phyloP scores from a whole-genome alignment of 345 rosid species.

The Conringia planisiliqua region DNA sequence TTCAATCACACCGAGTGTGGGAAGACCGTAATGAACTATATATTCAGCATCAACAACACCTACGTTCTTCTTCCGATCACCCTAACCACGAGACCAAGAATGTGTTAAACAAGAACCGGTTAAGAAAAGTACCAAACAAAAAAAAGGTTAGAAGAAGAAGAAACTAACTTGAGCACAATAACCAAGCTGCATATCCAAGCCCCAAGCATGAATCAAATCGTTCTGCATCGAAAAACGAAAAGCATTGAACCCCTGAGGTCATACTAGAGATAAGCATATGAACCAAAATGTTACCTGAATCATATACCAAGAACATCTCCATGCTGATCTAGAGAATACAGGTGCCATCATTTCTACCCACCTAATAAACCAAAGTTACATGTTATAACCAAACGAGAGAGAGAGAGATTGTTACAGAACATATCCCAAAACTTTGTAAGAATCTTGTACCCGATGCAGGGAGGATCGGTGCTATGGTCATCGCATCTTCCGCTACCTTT shows the following conservation, averaged over 20 bases:
- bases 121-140: background rate
- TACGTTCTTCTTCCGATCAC: constrained; percentile 79
- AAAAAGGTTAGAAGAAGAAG: background rate
- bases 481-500: constrained; percentile 79
- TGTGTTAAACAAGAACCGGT: background rate
- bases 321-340: constrained; percentile 84
- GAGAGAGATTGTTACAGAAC: background rate
- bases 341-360: constrained; percentile 99
- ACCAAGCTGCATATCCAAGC: constrained; percentile 80
- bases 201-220: constrained; percentile 96
- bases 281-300: constrained; percentile 59
- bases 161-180: constrained; percentile 81
- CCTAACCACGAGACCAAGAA: constrained; percentile 36
- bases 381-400: background rate
- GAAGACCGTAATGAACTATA: constrained; percentile 75
- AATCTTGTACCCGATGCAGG: constrained; percentile 69
- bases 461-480: constrained; percentile 70
- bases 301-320: constrained; percentile 95
- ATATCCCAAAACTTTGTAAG: background rate
- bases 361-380: constrained; percentile 38
- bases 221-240: constrained; percentile 47
- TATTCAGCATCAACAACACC: constrained; percentile 94
- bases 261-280: background rate
- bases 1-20: constrained; percentile 60
- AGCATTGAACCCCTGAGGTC: background rate